Base-by-base conservation (phyloP, 2,329 filamentous ascomycete genomes). In the Xenoacremonium recifei region DNA sequence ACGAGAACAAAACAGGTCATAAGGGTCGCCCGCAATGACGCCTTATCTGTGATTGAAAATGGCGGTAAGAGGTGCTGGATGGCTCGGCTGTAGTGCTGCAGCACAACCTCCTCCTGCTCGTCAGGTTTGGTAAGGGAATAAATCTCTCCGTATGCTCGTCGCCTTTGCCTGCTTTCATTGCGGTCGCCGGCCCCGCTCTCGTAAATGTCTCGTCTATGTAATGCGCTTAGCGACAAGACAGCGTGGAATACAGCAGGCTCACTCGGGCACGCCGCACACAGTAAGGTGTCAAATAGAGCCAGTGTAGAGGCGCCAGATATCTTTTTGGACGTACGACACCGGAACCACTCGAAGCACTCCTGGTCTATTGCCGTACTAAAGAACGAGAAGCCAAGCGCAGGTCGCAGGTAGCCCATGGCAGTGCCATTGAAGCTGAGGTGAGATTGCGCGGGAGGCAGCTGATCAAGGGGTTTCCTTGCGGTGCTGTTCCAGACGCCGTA, bases 231-330 rank as follows among this genome's bases (percentile, higher is more conserved):
- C 0, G 69, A 66, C 4, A 72, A 50, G 2, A 61, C 50, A 3
- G 68, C 66, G 27, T 71, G 67, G 13, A 70, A 42, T 3, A 71
- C 56, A 2, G 68, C 64, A 0, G 68, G 66, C 37, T 72, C 68
- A 10, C 35, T 50, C 1, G 58, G 43, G 17, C 61, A 60, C 5
- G 61, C 60, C 29, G 70, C 68, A 18, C 68, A 51, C 12, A 71
- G 42, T 7, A 70, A 55, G 6, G 47, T 55, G 20, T 54, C 52
- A 69, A 69, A 72, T 32, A 72, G 70, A 1, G 37, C 45, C 2
- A 62, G 66, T 17, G 42, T 47, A 38, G 68, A 71, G 2, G 57
- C 55, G 1, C 66, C 67, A 0, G 60, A 61, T 1, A 72, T 44
- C 39, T 69, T 70, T 4, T 53, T 48, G 1, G 53, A 53, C 4